A percentile compares a stretch with the other conserved stretches of the same genome.
These are phyloP conservation scores for Filobasidium floriforme DNA, from an alignment of 768 basidiomycete genomes.

Conservation along the genomic window DNA sequence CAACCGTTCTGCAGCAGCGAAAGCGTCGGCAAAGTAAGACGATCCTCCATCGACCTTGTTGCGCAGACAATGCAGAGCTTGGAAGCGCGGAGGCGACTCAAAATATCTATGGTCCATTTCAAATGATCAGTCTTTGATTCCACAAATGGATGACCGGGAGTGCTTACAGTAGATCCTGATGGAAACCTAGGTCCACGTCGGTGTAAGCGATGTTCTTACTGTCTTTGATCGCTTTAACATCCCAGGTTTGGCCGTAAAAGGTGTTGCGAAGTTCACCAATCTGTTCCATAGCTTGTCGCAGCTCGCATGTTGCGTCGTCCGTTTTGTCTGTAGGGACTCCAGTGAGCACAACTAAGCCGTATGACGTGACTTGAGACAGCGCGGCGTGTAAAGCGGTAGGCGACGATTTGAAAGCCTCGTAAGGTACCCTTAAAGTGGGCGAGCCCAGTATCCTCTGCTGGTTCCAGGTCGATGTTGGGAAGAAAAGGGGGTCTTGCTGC, in stretches of 20 bases:
- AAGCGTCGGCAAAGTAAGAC: conserved; percentile 78
- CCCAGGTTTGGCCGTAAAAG: conserved; percentile 84
- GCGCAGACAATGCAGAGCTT: conserved; percentile 81
- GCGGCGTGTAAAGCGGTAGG: conserved; percentile 51
- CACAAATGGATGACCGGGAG: neutral
- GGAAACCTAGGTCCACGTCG: conserved; percentile 73
- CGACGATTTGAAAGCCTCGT: conserved; percentile 49
- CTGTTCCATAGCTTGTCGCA: conserved; percentile 55
- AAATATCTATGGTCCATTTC: conserved; percentile 60
- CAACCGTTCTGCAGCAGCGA: conserved; percentile 58
- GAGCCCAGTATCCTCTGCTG: conserved; percentile 43
- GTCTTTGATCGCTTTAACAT: conserved; percentile 64
- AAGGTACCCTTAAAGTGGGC: conserved; percentile 54
- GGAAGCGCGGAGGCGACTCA: conserved; percentile 80
- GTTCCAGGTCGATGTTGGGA: conserved; percentile 52
- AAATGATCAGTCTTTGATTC: neutral
- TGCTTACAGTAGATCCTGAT: conserved; percentile 82
- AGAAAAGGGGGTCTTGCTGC: conserved; percentile 43
- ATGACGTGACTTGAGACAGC: conserved; percentile 61
- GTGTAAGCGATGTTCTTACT: conserved; percentile 93
- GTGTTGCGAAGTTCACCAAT: conserved; percentile 76
- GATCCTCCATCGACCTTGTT: conserved; percentile 74
- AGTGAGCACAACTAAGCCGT: conserved; percentile 66
- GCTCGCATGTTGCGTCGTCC: conserved; percentile 57
- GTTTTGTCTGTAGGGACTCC: conserved; percentile 63